Conservation (phyloP, 345 rosid species). For the Eutrema yunnanense region DNA sequence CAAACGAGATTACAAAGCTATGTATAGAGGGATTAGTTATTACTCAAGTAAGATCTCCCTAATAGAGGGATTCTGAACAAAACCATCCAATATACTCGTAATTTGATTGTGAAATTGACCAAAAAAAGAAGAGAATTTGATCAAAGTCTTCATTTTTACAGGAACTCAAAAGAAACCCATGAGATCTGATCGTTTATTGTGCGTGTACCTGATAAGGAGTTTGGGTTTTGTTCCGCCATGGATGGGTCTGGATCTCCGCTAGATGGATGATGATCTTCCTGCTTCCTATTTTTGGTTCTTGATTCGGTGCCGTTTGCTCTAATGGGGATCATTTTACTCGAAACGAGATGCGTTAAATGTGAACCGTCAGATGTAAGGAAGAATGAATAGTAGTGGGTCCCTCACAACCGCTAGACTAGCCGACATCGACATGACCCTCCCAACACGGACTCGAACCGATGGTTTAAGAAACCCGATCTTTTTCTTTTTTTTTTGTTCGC, state of each 20-base stretch:
- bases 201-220: conserved; percentile 1
- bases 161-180: not conserved
- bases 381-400: not conserved
- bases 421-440: not conserved
- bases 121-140: not conserved
- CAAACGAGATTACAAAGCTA: too few species aligned
- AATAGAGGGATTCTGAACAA: not conserved
- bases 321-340: not conserved
- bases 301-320: not conserved
- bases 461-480: not conserved
- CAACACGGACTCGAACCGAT: not conserved
- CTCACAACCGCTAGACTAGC: not conserved
- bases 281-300: not conserved
- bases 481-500: too few species aligned
- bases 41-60: too few species aligned
- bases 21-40: too few species aligned
- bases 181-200: not conserved
- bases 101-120: not conserved
- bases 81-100: too few species aligned
- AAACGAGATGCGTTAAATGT: not conserved
- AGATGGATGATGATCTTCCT: not conserved
- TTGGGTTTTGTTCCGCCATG: conserved; percentile 7
- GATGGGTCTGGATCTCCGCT: not conserved
- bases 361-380: conserved; percentile 5
- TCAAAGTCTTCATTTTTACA: not conserved